Evolutionary conservation across 768 basidiomycete genomes (phyloP).

Genomic region (Lactarius hatsudake): DNA sequence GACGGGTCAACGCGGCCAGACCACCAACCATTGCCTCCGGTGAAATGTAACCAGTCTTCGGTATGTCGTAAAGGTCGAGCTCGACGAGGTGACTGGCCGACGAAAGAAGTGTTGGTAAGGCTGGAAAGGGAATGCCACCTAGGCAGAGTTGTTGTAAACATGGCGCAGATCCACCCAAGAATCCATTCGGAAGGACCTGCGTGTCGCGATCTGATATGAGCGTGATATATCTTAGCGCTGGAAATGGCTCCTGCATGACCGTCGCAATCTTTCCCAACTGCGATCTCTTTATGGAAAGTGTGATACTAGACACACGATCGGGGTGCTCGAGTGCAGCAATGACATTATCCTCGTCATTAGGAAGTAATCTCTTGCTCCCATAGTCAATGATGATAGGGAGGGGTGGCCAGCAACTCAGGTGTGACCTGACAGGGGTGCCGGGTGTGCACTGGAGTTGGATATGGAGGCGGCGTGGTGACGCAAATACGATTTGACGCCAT

Average conservation of each 20-base stretch:
- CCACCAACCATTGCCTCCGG: not conserved
- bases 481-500: not conserved
- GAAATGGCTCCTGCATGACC: not conserved
- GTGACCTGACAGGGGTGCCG: not conserved
- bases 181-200: not conserved
- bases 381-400: not conserved
- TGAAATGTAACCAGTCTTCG: not conserved
- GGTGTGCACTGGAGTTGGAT: not conserved
- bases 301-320: not conserved
- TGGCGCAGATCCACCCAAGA: not conserved
- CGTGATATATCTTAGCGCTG: not conserved
- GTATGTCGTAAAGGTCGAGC: not conserved
- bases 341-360: not conserved
- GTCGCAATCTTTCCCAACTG: not conserved
- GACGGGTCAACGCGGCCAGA: not conserved
- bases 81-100: not conserved
- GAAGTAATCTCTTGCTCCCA: fast-evolving
- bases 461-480: not conserved
- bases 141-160: not conserved
- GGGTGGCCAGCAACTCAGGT: not conserved
- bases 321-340: not conserved
- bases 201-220: not conserved
- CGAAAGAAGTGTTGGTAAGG: not conserved
- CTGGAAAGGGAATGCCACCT: not conserved
- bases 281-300: not conserved